Percentiles rank a stretch among this genome's conserved stretches.
Conservation (phyloP, 768 basidiomycete species). For the Hemileccinum rubropunctum region DNA sequence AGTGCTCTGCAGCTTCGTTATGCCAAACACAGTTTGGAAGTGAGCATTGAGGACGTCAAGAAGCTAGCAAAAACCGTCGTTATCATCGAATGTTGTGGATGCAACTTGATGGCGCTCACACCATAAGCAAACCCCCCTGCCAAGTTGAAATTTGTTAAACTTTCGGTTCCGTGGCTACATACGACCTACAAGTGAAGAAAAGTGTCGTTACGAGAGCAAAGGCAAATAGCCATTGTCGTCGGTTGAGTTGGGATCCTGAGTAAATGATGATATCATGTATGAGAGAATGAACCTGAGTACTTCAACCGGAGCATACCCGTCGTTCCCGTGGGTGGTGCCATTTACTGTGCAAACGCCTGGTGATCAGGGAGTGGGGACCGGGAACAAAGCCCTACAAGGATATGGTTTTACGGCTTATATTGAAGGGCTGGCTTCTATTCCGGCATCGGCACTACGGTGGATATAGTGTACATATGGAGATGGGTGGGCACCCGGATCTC, state of each 20-base stretch:
- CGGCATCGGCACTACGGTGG: conserved; percentile 3
- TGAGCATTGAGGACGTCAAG: conserved; percentile 70
- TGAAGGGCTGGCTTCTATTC: neutral
- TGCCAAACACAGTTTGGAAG: conserved; percentile 67
- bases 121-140: conserved; percentile 69
- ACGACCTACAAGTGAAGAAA: conserved; percentile 65
- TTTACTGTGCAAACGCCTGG: conserved; percentile 12
- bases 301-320: conserved; percentile 34
- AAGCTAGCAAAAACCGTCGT: conserved; percentile 40
- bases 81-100: conserved; percentile 1
- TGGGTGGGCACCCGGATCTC: neutral
- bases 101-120: conserved; percentile 32
- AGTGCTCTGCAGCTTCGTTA: conserved; percentile 69
- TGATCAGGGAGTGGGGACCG: conserved; percentile 2
- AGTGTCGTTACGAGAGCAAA: conserved; percentile 70
- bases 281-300: neutral
- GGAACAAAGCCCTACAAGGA: neutral
- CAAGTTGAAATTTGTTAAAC: neutral
- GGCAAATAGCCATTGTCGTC: conserved; percentile 50
- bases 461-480: conserved; percentile 1
- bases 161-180: neutral
- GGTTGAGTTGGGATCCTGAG: conserved; percentile 40
- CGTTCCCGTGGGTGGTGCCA: conserved; percentile 40
- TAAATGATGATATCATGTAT: neutral
- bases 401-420: conserved; percentile 11